Evolutionary conservation across 208 protist species (phyloP), one percentile per base, ranked within the genome.

Genomic region (Acanthamoeba lenticulata): DNA sequence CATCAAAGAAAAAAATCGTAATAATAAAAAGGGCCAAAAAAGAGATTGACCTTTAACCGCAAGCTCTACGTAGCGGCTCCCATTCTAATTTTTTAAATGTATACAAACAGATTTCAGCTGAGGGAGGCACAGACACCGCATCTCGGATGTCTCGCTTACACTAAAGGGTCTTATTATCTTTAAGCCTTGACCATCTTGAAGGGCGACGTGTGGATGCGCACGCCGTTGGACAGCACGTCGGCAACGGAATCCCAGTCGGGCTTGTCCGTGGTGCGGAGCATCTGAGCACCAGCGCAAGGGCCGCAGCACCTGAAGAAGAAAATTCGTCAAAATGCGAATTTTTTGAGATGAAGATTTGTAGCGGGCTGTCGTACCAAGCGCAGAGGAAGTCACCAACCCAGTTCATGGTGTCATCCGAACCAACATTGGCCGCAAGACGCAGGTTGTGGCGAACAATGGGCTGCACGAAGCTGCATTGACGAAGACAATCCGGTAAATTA

Each of bases 111-210:
- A 29, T 67, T 67, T 5, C 6, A 67, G 57, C 9, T 24, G 49
- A 57, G 49, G 9, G 19, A 19, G 13, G 49, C 13, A 57, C 13
- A 57, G 13, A 9, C 13, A 19, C 49, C 49, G 49, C n/a, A n/a
- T n/a, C n/a, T n/a, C n/a, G n/a, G n/a, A n/a, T n/a, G n/a, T n/a
- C n/a, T n/a, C n/a, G n/a, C n/a, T n/a, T n/a, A n/a, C n/a, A n/a
- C n/a, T n/a, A 19, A 57, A 57, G 49, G 19, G 49, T 24, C 13
- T 9, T 24, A 57, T 29, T 29, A 24, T 11, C 11, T 72, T 86
- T 86, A 86, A 27, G 77, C 77, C 77, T 86, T 86, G 77, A 86
- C 77, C 77, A 86, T 86, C 77, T 86, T 86, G 77, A 86, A 86
- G 77, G 77, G 77, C 77, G 3, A 13, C 19, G 57, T 44, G 45